Conservation (phyloP, 1,284 basidiomycete genomes). For the Lentinula novae-zelandiae region DNA sequence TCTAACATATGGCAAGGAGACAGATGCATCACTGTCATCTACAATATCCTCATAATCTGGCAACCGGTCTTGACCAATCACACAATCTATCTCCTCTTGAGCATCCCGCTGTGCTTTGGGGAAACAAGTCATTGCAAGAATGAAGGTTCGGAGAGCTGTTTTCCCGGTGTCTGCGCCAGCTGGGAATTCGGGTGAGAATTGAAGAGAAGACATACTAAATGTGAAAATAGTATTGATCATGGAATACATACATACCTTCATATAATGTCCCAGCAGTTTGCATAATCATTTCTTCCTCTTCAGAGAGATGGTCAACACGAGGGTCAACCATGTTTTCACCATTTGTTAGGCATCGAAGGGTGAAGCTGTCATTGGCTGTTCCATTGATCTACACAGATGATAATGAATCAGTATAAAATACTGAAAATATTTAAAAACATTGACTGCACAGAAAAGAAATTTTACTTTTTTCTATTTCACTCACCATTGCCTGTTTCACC, state of each 20-base stretch:
- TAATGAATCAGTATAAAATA: too few species aligned
- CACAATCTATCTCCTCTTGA: slow-evolving; percentile 10
- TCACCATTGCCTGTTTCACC: too few species aligned
- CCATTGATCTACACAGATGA: neutral
- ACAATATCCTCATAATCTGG: neutral
- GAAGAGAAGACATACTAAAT: neutral
- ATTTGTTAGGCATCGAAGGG: neutral
- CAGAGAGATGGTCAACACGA: neutral
- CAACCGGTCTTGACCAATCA: neutral
- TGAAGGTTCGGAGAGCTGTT: neutral
- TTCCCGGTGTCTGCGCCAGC: neutral
- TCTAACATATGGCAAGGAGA: neutral
- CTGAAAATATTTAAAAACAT: too few species aligned
- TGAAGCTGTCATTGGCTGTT: neutral
- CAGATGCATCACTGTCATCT: neutral
- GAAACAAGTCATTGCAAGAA: slow-evolving; percentile 5
- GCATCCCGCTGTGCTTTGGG: slow-evolving; percentile 8
- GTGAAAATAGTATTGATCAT: neutral
- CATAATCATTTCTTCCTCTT: slow-evolving; percentile 1
- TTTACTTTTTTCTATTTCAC: too few species aligned
- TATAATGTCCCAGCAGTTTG: slow-evolving; percentile 7
- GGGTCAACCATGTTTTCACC: neutral
- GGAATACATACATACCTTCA: neutral
- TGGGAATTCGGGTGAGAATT: neutral
- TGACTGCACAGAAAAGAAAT: too few species aligned